Conservation (phyloP, 2,329 filamentous ascomycete genomes). For the Rhexocercosporidium sp. region DNA sequence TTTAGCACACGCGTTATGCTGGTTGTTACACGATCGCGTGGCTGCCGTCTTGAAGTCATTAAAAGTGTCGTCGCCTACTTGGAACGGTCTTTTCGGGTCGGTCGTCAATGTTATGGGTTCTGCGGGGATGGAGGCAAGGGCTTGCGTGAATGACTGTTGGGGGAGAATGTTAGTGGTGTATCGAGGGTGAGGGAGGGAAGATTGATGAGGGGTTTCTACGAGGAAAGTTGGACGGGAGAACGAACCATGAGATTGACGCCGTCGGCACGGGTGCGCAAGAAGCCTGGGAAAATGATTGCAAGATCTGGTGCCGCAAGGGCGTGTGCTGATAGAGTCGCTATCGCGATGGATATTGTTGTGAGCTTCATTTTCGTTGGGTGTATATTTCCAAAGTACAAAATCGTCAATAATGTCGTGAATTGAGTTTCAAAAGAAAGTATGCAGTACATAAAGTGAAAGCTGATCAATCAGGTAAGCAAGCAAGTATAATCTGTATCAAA, state of each 20-base stretch:
- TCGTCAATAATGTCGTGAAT: no score
- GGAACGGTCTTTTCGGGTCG: slow-evolving; percentile 23
- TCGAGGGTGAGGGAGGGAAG: not conserved
- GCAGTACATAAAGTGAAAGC: no score
- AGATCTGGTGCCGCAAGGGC: slow-evolving; percentile 14
- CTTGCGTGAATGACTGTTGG: slow-evolving; percentile 15
- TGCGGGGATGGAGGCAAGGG: slow-evolving; percentile 15
- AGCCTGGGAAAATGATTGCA: slow-evolving; percentile 21
- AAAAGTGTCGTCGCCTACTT: slow-evolving; percentile 27
- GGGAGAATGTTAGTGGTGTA: not conserved
- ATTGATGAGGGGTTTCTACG: no score
- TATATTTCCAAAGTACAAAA: no score
- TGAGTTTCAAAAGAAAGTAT: no score
- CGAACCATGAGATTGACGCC: slow-evolving; percentile 14
- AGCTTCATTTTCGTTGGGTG: not conserved
- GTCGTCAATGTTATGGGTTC: slow-evolving; percentile 19
- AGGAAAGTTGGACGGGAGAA: no score
- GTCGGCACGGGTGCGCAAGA: slow-evolving; percentile 33
- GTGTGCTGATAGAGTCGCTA: not conserved
- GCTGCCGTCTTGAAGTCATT: slow-evolving; percentile 24
- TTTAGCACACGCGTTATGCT: slow-evolving; percentile 27
- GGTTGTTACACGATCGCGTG: slow-evolving; percentile 22
- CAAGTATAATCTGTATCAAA: not conserved
- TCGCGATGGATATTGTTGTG: not conserved
- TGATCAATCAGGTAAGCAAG: not conserved